Percentiles rank a stretch among this genome's conserved stretches.
Evolutionary conservation across 345 rosid species (phyloP).

Genomic region (Acer saccharum): DNA sequence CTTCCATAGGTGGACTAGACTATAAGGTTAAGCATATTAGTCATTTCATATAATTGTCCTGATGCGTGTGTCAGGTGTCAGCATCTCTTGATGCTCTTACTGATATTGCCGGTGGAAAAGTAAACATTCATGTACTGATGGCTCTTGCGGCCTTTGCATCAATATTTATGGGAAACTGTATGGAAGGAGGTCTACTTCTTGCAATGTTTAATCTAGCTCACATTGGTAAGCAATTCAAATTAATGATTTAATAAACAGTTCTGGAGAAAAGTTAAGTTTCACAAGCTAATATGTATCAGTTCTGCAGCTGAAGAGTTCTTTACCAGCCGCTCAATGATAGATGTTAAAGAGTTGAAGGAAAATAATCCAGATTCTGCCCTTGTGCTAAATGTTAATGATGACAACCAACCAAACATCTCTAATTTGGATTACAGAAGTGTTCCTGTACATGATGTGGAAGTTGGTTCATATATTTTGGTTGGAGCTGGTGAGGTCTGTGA

Average conservation of each 20-base stretch:
- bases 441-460: constrained; percentile 82
- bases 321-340: constrained; percentile 89
- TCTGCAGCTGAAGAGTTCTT: constrained; percentile 95
- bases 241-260: background rate
- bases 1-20: background rate
- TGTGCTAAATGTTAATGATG: constrained; percentile 62
- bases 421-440: constrained; percentile 73
- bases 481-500: constrained; percentile 98
- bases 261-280: constrained; percentile 11
- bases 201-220: constrained; percentile 99
- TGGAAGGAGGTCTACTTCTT: constrained; percentile 96
- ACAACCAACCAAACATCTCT: constrained; percentile 61
- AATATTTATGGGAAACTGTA: constrained; percentile 83
- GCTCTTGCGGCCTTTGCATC: constrained; percentile 98
- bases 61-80: constrained; percentile 57
- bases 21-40: background rate
- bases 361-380: constrained; percentile 85
- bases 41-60: constrained; percentile 2
- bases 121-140: constrained; percentile 94
- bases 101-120: constrained; percentile 90
- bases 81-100: constrained; percentile 88
- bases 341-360: constrained; percentile 91
- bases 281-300: background rate
- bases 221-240: constrained; percentile 55
- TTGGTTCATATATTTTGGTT: constrained; percentile 85